phyloP scores from a whole-genome alignment of 2,329 filamentous ascomycete genomes.

The Diaporthe citrichinensis region DNA sequence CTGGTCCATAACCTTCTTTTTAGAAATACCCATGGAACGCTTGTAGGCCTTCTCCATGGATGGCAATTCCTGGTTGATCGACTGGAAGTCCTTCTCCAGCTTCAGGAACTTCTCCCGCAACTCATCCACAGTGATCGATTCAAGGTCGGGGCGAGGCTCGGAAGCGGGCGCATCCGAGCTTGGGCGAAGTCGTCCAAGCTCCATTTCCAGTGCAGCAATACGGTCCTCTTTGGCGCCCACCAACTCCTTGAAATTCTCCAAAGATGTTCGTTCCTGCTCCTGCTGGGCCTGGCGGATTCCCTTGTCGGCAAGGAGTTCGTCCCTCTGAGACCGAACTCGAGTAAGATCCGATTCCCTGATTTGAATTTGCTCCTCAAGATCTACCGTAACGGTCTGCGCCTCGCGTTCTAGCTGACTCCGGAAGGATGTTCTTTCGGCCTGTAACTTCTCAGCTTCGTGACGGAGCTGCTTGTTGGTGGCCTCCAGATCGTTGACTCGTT shows the following conservation, averaged over 20 bases:
- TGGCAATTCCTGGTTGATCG: constrained; percentile 89
- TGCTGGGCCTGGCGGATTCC: constrained; percentile 83
- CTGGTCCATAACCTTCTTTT: constrained; percentile 88
- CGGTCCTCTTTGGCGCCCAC: constrained; percentile 83
- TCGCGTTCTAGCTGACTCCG: constrained; percentile 87
- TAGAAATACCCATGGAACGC: constrained; percentile 86
- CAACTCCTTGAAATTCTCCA: constrained; percentile 84
- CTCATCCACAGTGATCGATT: constrained; percentile 76
- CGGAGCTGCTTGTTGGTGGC: constrained; percentile 87
- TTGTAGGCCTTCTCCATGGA: constrained; percentile 93
- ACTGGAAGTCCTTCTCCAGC: constrained; percentile 83
- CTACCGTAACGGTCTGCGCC: constrained; percentile 77
- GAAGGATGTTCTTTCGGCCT: constrained; percentile 87
- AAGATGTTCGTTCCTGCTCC: constrained; percentile 79
- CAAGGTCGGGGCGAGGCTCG: constrained; percentile 63
- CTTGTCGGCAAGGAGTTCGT: constrained; percentile 88
- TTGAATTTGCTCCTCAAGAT: constrained; percentile 86
- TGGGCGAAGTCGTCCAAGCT: constrained; percentile 79
- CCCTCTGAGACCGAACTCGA: constrained; percentile 85
- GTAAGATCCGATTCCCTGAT: constrained; percentile 87
- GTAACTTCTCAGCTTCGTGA: constrained; percentile 87
- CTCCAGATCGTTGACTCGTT: constrained; percentile 91
- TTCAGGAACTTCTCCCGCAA: constrained; percentile 80
- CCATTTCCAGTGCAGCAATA: constrained; percentile 85
- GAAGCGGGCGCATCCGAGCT: constrained; percentile 62